A percentile compares a stretch with the other conserved stretches of the same genome.
These are phyloP conservation scores for Plasmodium sp. DNA, from an alignment of 169 alveolate genomes.

Conservation along the genomic window DNA sequence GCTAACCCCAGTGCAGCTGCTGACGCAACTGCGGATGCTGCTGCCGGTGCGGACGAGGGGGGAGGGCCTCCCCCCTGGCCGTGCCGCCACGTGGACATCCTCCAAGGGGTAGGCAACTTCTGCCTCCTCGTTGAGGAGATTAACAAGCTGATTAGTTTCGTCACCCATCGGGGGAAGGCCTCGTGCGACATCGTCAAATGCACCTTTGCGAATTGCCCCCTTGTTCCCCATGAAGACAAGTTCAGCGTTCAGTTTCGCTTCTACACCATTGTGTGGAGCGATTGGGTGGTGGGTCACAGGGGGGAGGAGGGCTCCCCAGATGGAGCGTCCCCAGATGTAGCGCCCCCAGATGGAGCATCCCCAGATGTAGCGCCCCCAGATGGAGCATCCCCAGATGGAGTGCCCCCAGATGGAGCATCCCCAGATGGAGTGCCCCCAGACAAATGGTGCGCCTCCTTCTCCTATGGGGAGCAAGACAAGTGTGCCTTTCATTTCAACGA, in stretches of 20 bases:
- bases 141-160: slow-evolving; percentile 5
- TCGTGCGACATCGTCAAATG: not conserved
- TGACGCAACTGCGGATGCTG: too few relatives aligned
- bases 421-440: not conserved
- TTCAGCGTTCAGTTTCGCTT: slow-evolving; percentile 19
- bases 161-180: slow-evolving; percentile 6
- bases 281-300: not conserved
- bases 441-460: not conserved
- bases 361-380: too few relatives aligned
- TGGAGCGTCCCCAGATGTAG: too few relatives aligned
- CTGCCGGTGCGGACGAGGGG: not conserved
- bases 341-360: too few relatives aligned
- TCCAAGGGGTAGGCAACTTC: not conserved
- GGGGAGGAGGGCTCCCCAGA: not conserved
- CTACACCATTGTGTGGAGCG: slow-evolving; percentile 5
- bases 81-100: not conserved
- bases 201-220: not conserved
- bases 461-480: not conserved
- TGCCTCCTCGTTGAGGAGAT: slow-evolving; percentile 17
- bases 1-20: too few relatives aligned
- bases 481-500: slow-evolving; percentile 1
- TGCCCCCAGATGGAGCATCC: not conserved
- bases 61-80: not conserved
- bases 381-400: too few relatives aligned
- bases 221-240: not conserved